phyloP scores from a whole-genome alignment of 2,329 filamentous ascomycete genomes.

The Apiospora marii region DNA sequence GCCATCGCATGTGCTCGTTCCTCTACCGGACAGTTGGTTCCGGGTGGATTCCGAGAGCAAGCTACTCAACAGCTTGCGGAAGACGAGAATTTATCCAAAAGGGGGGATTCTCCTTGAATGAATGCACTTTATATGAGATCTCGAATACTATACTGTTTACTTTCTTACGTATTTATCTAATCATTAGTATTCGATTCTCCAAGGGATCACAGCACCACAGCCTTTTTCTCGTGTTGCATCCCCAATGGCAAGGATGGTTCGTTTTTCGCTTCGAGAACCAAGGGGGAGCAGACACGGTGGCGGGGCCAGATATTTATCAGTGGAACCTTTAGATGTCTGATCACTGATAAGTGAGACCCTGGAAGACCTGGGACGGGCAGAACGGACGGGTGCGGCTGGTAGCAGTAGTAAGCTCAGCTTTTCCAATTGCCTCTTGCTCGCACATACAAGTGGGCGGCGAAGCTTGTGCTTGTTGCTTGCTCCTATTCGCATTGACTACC shows the following conservation, averaged over 20 bases:
- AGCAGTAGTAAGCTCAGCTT: not conserved
- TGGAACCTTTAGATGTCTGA: conserved; percentile 6
- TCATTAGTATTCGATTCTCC: not conserved
- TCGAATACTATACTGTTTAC: not conserved
- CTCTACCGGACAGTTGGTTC: conserved; percentile 16
- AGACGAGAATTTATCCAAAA: not conserved
- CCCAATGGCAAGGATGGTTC: not conserved
- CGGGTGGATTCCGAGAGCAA: not conserved
- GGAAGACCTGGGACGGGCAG: not conserved
- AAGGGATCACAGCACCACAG: not conserved
- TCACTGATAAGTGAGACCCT: conserved; percentile 2
- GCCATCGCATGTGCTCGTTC: not conserved
- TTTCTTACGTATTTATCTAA: not conserved
- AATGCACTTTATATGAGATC: not conserved
- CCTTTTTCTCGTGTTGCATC: conserved; percentile 8
- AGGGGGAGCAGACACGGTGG: not conserved
- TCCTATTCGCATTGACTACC: conserved; percentile 8
- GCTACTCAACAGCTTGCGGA: not conserved
- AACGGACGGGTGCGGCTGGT: not conserved
- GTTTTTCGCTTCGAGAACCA: conserved; percentile 11
- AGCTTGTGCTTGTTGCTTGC: not conserved
- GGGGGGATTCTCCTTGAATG: not conserved
- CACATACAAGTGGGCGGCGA: not conserved
- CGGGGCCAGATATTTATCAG: conserved; percentile 13
- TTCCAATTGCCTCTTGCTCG: not conserved